Evolutionary conservation across 331 rosid genomes (phyloP), one percentile per base, ranked within the genome.

Genomic region (Quercus lobata): DNA sequence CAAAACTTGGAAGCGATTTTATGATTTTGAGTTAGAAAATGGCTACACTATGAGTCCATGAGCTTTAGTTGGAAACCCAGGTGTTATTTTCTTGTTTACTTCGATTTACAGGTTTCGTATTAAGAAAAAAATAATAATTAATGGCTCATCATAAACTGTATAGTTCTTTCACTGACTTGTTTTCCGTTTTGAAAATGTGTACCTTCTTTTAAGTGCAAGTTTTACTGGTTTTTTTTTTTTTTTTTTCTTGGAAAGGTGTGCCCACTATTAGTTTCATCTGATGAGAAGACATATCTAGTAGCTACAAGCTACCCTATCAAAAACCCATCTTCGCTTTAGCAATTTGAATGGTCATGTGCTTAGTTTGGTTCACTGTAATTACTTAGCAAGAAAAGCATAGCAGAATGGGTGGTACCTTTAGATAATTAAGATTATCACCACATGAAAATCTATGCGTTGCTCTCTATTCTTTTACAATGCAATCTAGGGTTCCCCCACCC

Each of bases 191-290:
- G 83, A 87, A 91, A 84, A 76, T 82, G 63, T 77, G 95, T 79
- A 76, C 89, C 86, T 69, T 79, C 83, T 80, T 88, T 83, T 82
- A 65, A 78, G 85, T 79, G 89, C 86, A 81, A 89, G 79, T 78
- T 86, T 86, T 80, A 24, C 77, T 57, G 29, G 74, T 53, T 58
- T 66, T 35, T 57, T 35, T n/a, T n/a, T 53, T 58, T 66, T 35
- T 57, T 41, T 9, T 41, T 41, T 3, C 76, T 82, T 86, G 68
- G 71, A 19, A 75, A 77, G 80, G 49, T 72, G 77, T 80, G 83
- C 86, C 70, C 76, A 56, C 49, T 15, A 71, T 66, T 78, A 57
- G 21, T 72, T 78, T 73, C 71, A 25, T n/a, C 79, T 71, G 73
- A 80, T 81, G 78, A 86, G 29, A 80, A 81, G 86, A 85, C 88